Percentiles rank a stretch among this genome's conserved stretches.
These are phyloP conservation scores for Colletotrichum echinochloae DNA, from an alignment of 2,329 filamentous ascomycete species.

Conservation along the genomic window DNA sequence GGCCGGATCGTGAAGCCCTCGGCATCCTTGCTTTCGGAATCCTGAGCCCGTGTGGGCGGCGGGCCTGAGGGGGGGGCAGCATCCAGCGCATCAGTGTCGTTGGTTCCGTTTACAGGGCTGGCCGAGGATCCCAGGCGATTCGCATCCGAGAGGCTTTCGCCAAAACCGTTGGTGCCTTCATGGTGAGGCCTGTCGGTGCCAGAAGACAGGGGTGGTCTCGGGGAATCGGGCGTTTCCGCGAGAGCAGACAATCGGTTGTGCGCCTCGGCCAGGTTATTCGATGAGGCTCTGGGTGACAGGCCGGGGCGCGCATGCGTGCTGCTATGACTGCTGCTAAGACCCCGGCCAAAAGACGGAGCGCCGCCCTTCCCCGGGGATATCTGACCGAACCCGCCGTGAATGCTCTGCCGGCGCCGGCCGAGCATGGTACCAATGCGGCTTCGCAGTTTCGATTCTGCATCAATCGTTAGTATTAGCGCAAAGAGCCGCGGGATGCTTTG, in stretches of 20 bases:
- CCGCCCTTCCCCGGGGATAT: slow-evolving; percentile 65
- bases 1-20: slow-evolving; percentile 84
- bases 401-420: slow-evolving; percentile 73
- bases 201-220: slow-evolving; percentile 41
- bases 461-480: slow-evolving; percentile 45
- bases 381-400: slow-evolving; percentile 71
- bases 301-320: slow-evolving; percentile 61
- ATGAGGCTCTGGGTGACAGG: slow-evolving; percentile 69
- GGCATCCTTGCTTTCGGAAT: slow-evolving; percentile 67
- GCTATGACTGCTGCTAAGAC: slow-evolving; percentile 67
- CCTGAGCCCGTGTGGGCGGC: slow-evolving; percentile 59
- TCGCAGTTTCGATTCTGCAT: slow-evolving; percentile 67
- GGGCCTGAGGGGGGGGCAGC: slow-evolving; percentile 65
- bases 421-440: slow-evolving; percentile 78
- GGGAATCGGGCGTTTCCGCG: slow-evolving; percentile 65
- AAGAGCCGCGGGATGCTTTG: too few relatives aligned
- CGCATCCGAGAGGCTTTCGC: slow-evolving; percentile 50
- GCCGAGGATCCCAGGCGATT: slow-evolving; percentile 48
- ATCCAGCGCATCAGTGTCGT: slow-evolving; percentile 61
- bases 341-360: slow-evolving; percentile 67
- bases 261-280: slow-evolving; percentile 68
- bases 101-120: slow-evolving; percentile 60
- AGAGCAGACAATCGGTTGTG: slow-evolving; percentile 67
- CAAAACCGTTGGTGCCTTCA: slow-evolving; percentile 60
- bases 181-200: slow-evolving; percentile 51